These are phyloP conservation scores for Fusarium aywerte DNA, from an alignment of 2,329 filamentous ascomycete genomes.

Conservation along the genomic window DNA sequence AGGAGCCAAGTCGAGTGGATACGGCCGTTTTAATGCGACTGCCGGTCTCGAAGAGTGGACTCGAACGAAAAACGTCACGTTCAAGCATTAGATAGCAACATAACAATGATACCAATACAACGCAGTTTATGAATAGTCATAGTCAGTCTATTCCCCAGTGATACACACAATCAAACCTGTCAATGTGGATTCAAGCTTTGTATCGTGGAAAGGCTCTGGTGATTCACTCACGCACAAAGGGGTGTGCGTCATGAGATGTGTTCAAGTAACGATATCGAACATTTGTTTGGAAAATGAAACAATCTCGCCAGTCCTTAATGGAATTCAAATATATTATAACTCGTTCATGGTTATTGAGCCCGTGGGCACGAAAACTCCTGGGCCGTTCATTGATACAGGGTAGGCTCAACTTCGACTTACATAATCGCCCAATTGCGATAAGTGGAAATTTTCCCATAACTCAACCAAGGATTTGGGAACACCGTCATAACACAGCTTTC, in stretches of 20 bases:
- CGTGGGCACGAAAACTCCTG: accelerated
- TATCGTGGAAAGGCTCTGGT: no score
- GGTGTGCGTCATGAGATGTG: no score
- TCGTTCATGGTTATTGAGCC: not conserved
- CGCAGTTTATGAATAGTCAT: not conserved
- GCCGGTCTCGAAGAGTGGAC: slow-evolving; percentile 70
- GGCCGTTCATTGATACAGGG: slow-evolving; percentile 18
- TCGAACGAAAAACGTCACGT: slow-evolving; percentile 72
- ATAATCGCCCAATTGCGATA: slow-evolving; percentile 40
- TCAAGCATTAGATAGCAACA: slow-evolving; percentile 49
- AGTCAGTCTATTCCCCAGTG: not conserved
- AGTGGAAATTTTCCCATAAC: slow-evolving; percentile 44
- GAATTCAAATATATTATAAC: no score
- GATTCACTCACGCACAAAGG: no score
- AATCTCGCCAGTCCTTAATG: no score
- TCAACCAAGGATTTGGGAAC: slow-evolving; percentile 12
- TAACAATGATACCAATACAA: not conserved
- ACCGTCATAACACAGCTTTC: slow-evolving; percentile 25
- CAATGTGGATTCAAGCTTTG: no score
- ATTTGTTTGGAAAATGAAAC: no score
- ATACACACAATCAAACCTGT: no score
- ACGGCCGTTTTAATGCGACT: slow-evolving; percentile 67
- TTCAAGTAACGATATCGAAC: no score
- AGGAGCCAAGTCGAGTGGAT: slow-evolving; percentile 72
- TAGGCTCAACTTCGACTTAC: slow-evolving; percentile 38